phyloP scores from a whole-genome alignment of 108 stramenopile species.

The Cyclotella baltica region DNA sequence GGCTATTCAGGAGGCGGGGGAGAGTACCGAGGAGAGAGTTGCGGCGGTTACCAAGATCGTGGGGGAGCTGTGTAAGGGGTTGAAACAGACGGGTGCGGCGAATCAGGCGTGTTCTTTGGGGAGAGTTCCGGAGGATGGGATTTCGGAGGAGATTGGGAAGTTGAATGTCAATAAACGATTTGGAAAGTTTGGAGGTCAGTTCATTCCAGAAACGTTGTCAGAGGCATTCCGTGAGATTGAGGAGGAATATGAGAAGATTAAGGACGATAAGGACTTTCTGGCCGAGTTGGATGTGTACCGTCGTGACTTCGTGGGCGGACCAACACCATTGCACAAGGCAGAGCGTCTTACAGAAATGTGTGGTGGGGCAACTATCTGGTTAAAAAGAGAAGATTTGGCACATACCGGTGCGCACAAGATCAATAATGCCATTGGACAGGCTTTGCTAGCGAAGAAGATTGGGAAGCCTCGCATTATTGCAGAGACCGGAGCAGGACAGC shows the following conservation, averaged over 20 bases:
- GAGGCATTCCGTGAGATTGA: constrained; percentile 97
- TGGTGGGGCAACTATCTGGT: constrained; percentile 95
- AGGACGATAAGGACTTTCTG: constrained; percentile 91
- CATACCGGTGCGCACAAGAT: constrained; percentile 99
- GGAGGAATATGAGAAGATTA: constrained; percentile 83
- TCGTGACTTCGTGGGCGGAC: constrained; percentile 93
- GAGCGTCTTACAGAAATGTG: constrained; percentile 89
- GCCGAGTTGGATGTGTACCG: constrained; percentile 93
- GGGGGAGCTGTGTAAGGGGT: constrained; percentile 65
- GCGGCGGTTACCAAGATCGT: constrained; percentile 80
- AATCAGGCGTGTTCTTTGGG: constrained; percentile 84
- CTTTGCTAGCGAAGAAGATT: constrained; percentile 93
- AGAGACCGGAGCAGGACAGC: constrained; percentile 98
- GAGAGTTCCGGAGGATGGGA: constrained; percentile 66
- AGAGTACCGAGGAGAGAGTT: constrained; percentile 80
- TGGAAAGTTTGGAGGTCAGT: constrained; percentile 97
- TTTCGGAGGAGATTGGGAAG: constrained; percentile 47
- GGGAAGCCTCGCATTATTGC: constrained; percentile 98
- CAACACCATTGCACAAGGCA: constrained; percentile 94
- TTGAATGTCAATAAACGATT: constrained; percentile 67
- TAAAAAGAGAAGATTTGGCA: constrained; percentile 96
- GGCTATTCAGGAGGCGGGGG: constrained; percentile 83
- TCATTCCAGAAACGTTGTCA: constrained; percentile 97
- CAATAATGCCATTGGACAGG: constrained; percentile 98
- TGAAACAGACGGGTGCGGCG: constrained; percentile 68